phyloP scores from a whole-genome alignment of 495 filamentous ascomycete genomes.

The Daldinia bambusicola region DNA sequence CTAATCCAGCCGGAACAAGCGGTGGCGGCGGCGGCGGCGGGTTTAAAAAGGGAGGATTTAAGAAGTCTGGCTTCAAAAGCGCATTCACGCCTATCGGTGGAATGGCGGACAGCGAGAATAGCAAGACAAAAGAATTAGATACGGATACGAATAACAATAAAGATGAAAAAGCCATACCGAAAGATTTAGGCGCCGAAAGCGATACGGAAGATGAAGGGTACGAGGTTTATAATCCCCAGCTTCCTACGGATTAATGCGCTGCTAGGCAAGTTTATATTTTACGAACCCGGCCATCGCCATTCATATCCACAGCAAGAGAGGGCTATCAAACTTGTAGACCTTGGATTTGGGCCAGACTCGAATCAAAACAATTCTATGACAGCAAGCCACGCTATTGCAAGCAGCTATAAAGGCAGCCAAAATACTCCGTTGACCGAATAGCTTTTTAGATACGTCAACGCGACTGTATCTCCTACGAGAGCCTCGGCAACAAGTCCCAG shows the following conservation, averaged over 20 bases:
- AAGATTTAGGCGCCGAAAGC: slow-evolving; percentile 57
- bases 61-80: slow-evolving; percentile 63
- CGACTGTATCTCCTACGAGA: no score
- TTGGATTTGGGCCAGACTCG: neutral
- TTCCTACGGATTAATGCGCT: slow-evolving; percentile 62
- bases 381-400: neutral
- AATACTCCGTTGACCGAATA: neutral
- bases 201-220: slow-evolving; percentile 70
- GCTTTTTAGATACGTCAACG: neutral
- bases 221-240: slow-evolving; percentile 64
- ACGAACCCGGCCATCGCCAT: neutral
- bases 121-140: slow-evolving; percentile 35
- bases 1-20: slow-evolving; percentile 14
- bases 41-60: slow-evolving; percentile 68
- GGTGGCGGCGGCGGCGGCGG: slow-evolving; percentile 41
- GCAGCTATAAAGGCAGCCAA: neutral
- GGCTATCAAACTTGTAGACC: neutral
- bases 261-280: neutral
- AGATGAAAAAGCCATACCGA: slow-evolving; percentile 33
- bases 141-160: slow-evolving; percentile 29
- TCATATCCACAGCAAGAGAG: neutral
- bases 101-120: slow-evolving; percentile 21
- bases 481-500: no score
- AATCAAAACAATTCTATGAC: neutral
- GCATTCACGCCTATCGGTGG: slow-evolving; percentile 60